Evolutionary conservation across 208 protist genomes (phyloP).

Genomic region (Trypanosoma congolense): DNA sequence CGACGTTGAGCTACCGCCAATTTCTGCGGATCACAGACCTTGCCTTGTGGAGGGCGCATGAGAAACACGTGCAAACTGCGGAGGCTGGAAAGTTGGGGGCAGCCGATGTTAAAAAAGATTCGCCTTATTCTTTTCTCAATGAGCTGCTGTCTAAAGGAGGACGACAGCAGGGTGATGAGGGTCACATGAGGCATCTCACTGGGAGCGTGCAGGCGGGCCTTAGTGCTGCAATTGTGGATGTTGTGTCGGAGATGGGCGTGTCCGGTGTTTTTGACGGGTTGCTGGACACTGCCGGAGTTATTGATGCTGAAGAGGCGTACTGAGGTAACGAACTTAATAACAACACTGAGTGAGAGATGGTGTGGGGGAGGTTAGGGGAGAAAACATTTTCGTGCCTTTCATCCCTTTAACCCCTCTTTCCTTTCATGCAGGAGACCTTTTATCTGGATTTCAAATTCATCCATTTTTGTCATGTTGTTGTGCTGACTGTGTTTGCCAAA

Average conservation of each 20-base stretch:
- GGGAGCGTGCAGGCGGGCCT: conserved; percentile 18
- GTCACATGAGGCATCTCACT: background rate
- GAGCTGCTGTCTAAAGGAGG: conserved; percentile 13
- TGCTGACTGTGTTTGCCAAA: too few species aligned
- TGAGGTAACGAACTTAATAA: too few species aligned
- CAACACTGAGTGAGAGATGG: too few species aligned
- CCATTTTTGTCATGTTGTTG: too few species aligned
- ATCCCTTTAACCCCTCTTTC: too few species aligned
- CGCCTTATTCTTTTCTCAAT: conserved; percentile 11
- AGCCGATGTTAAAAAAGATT: background rate
- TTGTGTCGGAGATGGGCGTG: conserved; percentile 46
- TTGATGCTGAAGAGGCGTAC: conserved; percentile 24
- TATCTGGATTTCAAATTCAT: too few species aligned
- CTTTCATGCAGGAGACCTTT: too few species aligned
- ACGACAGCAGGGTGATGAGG: background rate
- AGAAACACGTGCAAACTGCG: background rate
- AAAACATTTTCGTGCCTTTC: too few species aligned
- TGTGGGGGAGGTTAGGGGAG: too few species aligned
- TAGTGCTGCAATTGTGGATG: conserved; percentile 29
- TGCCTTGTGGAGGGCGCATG: conserved; percentile 39
- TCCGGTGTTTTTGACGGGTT: conserved; percentile 38
- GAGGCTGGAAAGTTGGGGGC: background rate
- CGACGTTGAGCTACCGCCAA: conserved; percentile 50
- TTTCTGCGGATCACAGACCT: conserved; percentile 75
- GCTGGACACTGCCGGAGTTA: conserved; percentile 2